phyloP scores from a whole-genome alignment of 495 filamentous ascomycete genomes.

The Venustampulla echinocandica region DNA sequence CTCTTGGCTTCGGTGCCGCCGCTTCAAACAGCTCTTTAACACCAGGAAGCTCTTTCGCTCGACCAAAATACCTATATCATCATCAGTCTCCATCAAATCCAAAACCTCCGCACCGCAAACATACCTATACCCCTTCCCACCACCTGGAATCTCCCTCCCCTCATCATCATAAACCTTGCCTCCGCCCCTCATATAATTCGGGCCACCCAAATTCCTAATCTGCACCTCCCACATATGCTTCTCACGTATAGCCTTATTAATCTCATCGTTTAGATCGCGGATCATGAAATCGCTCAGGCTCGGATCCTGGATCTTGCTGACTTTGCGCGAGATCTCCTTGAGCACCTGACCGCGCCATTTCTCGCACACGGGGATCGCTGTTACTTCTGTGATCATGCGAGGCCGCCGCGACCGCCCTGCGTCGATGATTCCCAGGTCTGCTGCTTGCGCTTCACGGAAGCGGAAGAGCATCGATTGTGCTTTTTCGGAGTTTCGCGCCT shows the following conservation, averaged over 20 bases:
- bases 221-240: constrained; percentile 98
- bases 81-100: constrained; percentile 3
- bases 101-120: neutral
- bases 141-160: constrained; percentile 81
- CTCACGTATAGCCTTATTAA: constrained; percentile 98
- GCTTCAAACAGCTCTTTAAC: constrained; percentile 96
- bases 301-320: constrained; percentile 85
- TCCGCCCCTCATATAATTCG: constrained; percentile 94
- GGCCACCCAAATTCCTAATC: constrained; percentile 86
- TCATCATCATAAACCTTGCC: constrained; percentile 79
- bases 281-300: constrained; percentile 91
- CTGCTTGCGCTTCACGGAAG: constrained; percentile 96
- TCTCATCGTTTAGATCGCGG: constrained; percentile 96
- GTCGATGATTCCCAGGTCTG: constrained; percentile 92
- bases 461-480: constrained; percentile 99
- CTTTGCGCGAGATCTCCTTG: constrained; percentile 94
- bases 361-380: constrained; percentile 78
- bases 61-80: constrained; percentile 64
- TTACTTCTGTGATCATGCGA: constrained; percentile 74
- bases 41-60: constrained; percentile 83
- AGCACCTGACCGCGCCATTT: constrained; percentile 98
- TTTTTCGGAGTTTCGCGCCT: constrained; percentile 84
- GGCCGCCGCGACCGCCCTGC: constrained; percentile 83
- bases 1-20: constrained; percentile 46
- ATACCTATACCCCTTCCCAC: constrained; percentile 72